phyloP scores from a whole-genome alignment of 2,329 filamentous ascomycete species.

The Rhynchosporium secalis region DNA sequence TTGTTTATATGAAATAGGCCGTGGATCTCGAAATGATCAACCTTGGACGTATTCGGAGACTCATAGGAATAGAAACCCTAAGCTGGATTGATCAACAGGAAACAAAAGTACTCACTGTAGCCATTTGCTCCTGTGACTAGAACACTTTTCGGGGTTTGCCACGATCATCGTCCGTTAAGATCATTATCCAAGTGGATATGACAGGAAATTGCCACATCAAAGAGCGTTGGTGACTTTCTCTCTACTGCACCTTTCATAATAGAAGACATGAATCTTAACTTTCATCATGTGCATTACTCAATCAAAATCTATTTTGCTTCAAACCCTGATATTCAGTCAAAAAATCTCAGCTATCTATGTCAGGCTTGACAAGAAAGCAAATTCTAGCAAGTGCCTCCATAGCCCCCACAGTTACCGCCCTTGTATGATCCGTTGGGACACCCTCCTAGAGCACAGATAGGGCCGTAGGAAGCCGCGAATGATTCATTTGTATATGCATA shows the following conservation, averaged over 20 bases:
- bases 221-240: too few species aligned
- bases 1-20: too few species aligned
- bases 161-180: too few species aligned
- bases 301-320: background rate
- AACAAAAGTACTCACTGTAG: constrained; percentile 38
- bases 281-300: background rate
- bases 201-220: too few species aligned
- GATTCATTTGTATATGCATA: constrained; percentile 26
- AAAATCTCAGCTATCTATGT: too few species aligned
- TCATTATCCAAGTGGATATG: too few species aligned
- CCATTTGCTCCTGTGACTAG: constrained; percentile 51
- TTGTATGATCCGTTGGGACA: constrained; percentile 21
- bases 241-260: too few species aligned
- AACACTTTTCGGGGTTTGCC: constrained; percentile 36
- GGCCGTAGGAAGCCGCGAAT: constrained; percentile 19
- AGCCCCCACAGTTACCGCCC: constrained; percentile 31
- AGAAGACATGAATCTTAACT: background rate
- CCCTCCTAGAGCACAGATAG: constrained; percentile 27
- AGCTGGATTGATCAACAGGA: background rate
- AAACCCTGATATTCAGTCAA: background rate
- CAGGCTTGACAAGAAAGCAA: background rate
- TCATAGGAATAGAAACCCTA: too few species aligned
- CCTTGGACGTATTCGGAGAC: too few species aligned
- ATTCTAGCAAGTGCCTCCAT: constrained; percentile 22
- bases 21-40: too few species aligned